Evolutionary conservation across 2,329 filamentous ascomycete species (phyloP).

Genomic region (Fusarium sp.): DNA sequence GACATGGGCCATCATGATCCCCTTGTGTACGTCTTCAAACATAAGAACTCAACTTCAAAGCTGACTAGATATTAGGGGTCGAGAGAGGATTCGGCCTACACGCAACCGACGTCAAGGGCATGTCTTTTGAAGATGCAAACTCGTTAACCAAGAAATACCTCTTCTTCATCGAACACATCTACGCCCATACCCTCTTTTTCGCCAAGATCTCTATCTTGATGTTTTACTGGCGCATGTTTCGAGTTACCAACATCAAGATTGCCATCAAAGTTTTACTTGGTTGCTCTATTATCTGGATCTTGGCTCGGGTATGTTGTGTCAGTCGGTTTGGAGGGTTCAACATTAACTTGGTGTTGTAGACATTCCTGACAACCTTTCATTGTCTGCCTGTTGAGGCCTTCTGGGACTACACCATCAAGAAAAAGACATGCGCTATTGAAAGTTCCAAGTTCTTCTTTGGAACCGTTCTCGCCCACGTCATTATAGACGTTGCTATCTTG

Average conservation of each 20-base stretch:
- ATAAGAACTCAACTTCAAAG: background rate
- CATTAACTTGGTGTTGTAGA: slow-evolving; percentile 14
- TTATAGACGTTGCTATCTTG: slow-evolving; percentile 47
- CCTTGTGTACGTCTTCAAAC: slow-evolving; percentile 15
- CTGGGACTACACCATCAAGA: slow-evolving; percentile 44
- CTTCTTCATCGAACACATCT: slow-evolving; percentile 42
- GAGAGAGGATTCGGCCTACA: slow-evolving; percentile 33
- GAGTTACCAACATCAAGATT: slow-evolving; percentile 38
- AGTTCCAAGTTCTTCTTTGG: slow-evolving; percentile 46
- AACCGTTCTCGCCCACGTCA: slow-evolving; percentile 44
- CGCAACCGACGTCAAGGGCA: slow-evolving; percentile 12
- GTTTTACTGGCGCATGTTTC: slow-evolving; percentile 49
- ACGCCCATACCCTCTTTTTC: slow-evolving; percentile 44
- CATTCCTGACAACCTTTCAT: slow-evolving; percentile 47
- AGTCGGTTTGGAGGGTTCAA: background rate
- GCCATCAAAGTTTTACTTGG: slow-evolving; percentile 38
- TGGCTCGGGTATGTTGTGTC: slow-evolving; percentile 28
- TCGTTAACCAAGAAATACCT: slow-evolving; percentile 29
- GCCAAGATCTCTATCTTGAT: slow-evolving; percentile 43
- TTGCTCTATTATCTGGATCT: slow-evolving; percentile 44
- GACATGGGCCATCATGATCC: slow-evolving; percentile 25
- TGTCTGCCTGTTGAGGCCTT: slow-evolving; percentile 48
- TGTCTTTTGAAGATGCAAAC: slow-evolving; percentile 12
- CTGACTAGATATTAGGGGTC: slow-evolving; percentile 25
- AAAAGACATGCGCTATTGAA: slow-evolving; percentile 44